Evolutionary conservation across 2,329 filamentous ascomycete genomes (phyloP), one percentile per base, ranked within the genome.

Genomic region (Ascochyta koolunga): DNA sequence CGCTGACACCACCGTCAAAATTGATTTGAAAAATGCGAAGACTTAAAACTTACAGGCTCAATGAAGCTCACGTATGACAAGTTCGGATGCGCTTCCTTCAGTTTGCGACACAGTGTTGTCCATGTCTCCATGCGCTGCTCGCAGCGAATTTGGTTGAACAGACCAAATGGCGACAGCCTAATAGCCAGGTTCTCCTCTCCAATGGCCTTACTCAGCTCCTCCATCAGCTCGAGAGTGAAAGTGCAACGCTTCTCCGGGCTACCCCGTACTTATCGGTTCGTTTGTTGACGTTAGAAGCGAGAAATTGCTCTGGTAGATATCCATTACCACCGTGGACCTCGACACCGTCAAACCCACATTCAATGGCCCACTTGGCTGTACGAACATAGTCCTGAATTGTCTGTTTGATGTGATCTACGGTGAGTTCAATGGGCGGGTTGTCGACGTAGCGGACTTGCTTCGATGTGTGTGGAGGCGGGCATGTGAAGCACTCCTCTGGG

Each of bases 61-160:
- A 85, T 75, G 38, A 85, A 82, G 70, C 79, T 81, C 15, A 85
- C 78, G 56, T 85, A 85, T 2, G 79, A 79, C n/a, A 84, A 65
- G 4, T 67, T 60, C 0, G 79, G 79, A 9, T 76, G 69, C 5
- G 66, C 62, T 22, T 56, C 63, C 66, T 84, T 84, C 55, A 85
- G 62, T 54, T 79, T 72, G 35, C 72, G 70, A 56, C 80, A 83
- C 5, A 85, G 71, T 55, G 79, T 70, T 2, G 75, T 73, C 80
- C 81, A 85, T 0, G 81, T 84, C 66, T 83, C 80, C 19, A 84
- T 55, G 1, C 82, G 74, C 68, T 84, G 76, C 59, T 78, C 76
- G 5, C 80, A 76, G 18, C 79, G 77, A 5, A 79, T 73, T 54
- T 83, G 79, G 50, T 84, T 83, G 62, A 80, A 84, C 2, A 82